Evolutionary conservation across 257 asterid genomes (phyloP).

Genomic region (Penstemon newberryi): DNA sequence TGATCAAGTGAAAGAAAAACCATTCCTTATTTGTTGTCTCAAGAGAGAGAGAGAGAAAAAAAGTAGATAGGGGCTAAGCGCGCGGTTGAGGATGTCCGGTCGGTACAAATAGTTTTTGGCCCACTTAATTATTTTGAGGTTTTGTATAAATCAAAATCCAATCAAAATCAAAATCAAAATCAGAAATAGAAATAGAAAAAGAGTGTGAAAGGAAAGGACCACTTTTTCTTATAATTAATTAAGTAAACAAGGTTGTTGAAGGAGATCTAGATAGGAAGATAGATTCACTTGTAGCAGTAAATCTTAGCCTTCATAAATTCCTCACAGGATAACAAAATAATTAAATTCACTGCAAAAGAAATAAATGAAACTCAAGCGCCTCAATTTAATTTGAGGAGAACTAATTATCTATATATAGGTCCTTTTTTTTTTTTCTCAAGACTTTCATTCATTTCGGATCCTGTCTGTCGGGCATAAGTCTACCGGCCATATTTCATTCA

Average conservation of each 20-base stretch:
- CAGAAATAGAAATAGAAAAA: not conserved
- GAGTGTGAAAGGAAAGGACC: not conserved
- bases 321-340: slow-evolving; percentile 1
- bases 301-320: slow-evolving; percentile 3
- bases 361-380: slow-evolving; percentile 5
- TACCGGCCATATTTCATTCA: not conserved
- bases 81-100: slow-evolving; percentile 33
- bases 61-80: no score
- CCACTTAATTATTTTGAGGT: slow-evolving; percentile 20
- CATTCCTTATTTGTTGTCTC: no score
- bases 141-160: not conserved
- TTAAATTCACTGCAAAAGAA: slow-evolving; percentile 15
- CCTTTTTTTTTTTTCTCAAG: not conserved
- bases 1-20: no score
- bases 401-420: no score
- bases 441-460: not conserved
- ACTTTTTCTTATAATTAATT: not conserved
- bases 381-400: not conserved
- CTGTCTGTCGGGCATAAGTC: not conserved
- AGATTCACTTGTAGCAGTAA: not conserved
- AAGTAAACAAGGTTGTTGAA: not conserved
- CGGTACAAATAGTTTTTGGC: slow-evolving; percentile 37
- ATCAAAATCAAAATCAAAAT: no score
- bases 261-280: slow-evolving; percentile 15
- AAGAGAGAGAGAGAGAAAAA: no score